phyloP scores from a whole-genome alignment of 257 asterid species.

The Solanum chiquidenum region DNA sequence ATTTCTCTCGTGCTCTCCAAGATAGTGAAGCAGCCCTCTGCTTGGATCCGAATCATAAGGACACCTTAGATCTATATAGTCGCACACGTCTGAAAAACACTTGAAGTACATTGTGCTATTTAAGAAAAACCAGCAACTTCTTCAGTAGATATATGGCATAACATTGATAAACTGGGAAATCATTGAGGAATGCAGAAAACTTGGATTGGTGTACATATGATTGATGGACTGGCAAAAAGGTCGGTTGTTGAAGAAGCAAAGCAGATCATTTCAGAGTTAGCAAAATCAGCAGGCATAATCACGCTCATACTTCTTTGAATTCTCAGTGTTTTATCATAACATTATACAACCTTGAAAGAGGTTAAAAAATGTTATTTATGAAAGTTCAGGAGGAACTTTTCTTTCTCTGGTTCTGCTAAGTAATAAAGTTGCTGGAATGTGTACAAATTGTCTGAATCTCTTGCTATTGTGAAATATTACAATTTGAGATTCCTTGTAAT shows the following conservation, averaged over 20 bases:
- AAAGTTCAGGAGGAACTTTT: not conserved
- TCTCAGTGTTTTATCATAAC: not conserved
- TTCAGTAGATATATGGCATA: not conserved
- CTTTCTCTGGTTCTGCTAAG: not conserved
- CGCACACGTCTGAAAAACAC: constrained; percentile 17
- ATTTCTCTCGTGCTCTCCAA: constrained; percentile 28
- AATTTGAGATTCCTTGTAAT: not conserved
- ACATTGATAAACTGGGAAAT: not conserved
- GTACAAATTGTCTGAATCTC: not conserved
- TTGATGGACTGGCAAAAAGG: not conserved
- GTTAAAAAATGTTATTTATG: not conserved
- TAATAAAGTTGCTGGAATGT: not conserved
- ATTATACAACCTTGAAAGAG: not conserved
- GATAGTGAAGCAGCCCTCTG: constrained; percentile 58
- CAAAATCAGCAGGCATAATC: not conserved
- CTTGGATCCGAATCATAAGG: constrained; percentile 50
- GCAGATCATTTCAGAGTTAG: not conserved
- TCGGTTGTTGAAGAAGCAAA: not conserved
- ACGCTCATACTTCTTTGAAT: not conserved
- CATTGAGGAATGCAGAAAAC: not conserved
- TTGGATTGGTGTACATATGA: constrained; percentile 3
- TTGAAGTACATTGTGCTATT: not conserved
- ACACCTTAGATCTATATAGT: constrained; percentile 39
- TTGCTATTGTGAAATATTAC: not conserved
- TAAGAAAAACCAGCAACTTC: not conserved